Percentiles rank a stretch among this genome's conserved stretches.
Conservation (phyloP, 108 stramenopile species). For the Skeletonema menzelii region DNA sequence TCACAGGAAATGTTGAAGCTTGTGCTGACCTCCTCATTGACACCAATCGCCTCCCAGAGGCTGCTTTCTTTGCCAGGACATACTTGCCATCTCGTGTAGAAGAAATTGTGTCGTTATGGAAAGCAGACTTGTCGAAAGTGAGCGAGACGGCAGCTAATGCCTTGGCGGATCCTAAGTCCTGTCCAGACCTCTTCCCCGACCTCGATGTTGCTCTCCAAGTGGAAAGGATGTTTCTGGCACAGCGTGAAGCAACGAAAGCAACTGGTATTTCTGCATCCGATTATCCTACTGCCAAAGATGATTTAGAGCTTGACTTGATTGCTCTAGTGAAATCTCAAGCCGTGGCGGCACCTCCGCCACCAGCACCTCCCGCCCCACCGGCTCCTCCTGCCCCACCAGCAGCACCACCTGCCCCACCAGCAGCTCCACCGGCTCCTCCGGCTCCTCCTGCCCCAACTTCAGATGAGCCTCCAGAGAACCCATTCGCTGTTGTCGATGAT, state of each 20-base stretch:
- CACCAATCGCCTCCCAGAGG: slow-evolving; percentile 95
- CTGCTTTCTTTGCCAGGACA: slow-evolving; percentile 97
- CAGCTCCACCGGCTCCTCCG: slow-evolving; percentile 29
- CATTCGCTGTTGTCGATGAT: slow-evolving; percentile 18
- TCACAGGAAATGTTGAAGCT: slow-evolving; percentile 91
- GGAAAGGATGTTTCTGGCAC: slow-evolving; percentile 86
- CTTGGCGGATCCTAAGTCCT: slow-evolving; percentile 79
- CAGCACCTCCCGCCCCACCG: slow-evolving; percentile 28
- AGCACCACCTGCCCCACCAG: slow-evolving; percentile 9
- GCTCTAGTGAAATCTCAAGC: slow-evolving; percentile 77
- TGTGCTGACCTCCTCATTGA: slow-evolving; percentile 90
- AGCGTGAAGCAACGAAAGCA: slow-evolving; percentile 67
- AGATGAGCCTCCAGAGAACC: slow-evolving; percentile 17
- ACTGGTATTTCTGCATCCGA: slow-evolving; percentile 74
- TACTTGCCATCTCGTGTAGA: slow-evolving; percentile 94
- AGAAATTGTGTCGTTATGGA: slow-evolving; percentile 93
- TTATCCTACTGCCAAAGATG: slow-evolving; percentile 88
- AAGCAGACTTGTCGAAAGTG: slow-evolving; percentile 78
- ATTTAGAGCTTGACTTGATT: slow-evolving; percentile 89
- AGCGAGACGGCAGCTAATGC: slow-evolving; percentile 92
- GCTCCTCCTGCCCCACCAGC: slow-evolving; percentile 26
- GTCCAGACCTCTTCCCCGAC: slow-evolving; percentile 92
- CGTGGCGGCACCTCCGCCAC: slow-evolving; percentile 16
- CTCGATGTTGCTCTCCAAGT: slow-evolving; percentile 90
- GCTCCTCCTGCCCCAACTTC: slow-evolving; percentile 27